Evolutionary conservation across 495 filamentous ascomycete species (phyloP).

Genomic region (Recurvomyces mirabilis): DNA sequence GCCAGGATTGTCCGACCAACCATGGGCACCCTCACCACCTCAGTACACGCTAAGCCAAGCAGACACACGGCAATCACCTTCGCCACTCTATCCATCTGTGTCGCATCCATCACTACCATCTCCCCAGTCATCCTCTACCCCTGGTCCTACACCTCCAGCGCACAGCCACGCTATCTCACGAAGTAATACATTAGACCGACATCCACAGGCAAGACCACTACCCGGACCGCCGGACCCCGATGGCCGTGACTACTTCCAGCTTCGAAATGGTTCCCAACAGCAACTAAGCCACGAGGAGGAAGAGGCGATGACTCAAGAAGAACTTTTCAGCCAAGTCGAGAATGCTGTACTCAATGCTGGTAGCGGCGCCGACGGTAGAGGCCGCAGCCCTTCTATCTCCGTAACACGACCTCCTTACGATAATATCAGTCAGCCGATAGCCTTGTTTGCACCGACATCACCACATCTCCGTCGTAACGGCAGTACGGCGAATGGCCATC

Average conservation of each 20-base stretch:
- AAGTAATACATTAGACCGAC: slow-evolving; percentile 43
- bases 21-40: slow-evolving; percentile 40
- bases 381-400: slow-evolving; percentile 16
- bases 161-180: slow-evolving; percentile 35
- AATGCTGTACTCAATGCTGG: slow-evolving; percentile 20
- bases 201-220: slow-evolving; percentile 50
- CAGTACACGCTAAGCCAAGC: slow-evolving; percentile 23
- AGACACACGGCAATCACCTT: slow-evolving; percentile 25
- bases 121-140: slow-evolving; percentile 31
- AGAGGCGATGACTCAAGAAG: slow-evolving; percentile 24
- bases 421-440: slow-evolving; percentile 1
- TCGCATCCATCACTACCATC: slow-evolving; percentile 27
- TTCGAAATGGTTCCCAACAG: slow-evolving; percentile 20
- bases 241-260: slow-evolving; percentile 28
- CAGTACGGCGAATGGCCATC: slow-evolving; percentile 44
- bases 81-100: slow-evolving; percentile 9
- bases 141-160: slow-evolving; percentile 34
- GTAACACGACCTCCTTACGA: slow-evolving; percentile 9
- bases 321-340: slow-evolving; percentile 31
- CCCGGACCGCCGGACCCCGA: slow-evolving; percentile 44
- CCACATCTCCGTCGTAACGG: slow-evolving; percentile 20
- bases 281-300: slow-evolving; percentile 2
- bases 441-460: slow-evolving; percentile 10
- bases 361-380: not conserved
- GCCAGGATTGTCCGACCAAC: slow-evolving; percentile 23